Evolutionary conservation across 2,329 filamentous ascomycete species (phyloP).

Genomic region (Didymella keratinophila): DNA sequence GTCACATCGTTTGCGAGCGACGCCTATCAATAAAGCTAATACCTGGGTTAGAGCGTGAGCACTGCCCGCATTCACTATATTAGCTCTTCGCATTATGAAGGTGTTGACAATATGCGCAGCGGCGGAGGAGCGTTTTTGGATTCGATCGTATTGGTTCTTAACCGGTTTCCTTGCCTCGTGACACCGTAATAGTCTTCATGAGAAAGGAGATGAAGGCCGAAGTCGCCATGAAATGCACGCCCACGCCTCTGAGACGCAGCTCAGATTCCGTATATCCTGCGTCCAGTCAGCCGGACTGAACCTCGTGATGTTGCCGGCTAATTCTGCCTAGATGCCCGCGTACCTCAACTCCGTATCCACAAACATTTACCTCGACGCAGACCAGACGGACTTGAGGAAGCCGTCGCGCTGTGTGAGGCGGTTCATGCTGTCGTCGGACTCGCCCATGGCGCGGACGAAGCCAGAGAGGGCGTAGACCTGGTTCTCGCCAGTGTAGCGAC

Average conservation of each 20-base stretch:
- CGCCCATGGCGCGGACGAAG: slow-evolving; percentile 96
- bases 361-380: slow-evolving; percentile 65
- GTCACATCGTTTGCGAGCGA: neutral
- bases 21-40: neutral
- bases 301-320: neutral
- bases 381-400: slow-evolving; percentile 97
- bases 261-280: slow-evolving; percentile 43
- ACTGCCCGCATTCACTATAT: neutral
- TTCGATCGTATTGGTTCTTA: slow-evolving; percentile 43
- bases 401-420: slow-evolving; percentile 94
- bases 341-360: slow-evolving; percentile 45
- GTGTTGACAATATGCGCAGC: neutral
- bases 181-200: slow-evolving; percentile 39
- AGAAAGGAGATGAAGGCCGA: slow-evolving; percentile 39
- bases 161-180: slow-evolving; percentile 44
- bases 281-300: slow-evolving; percentile 24
- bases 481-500: slow-evolving; percentile 95
- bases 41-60: neutral
- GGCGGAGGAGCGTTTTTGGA: slow-evolving; percentile 30
- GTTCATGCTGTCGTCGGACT: slow-evolving; percentile 97
- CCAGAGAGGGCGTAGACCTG: slow-evolving; percentile 97
- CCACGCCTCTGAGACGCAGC: slow-evolving; percentile 33
- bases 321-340: slow-evolving; percentile 3
- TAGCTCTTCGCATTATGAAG: neutral
- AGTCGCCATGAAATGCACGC: slow-evolving; percentile 43